Evolutionary conservation across 208 protist genomes (phyloP), one percentile per base, ranked within the genome.

Genomic region (Borovskyia barvae): DNA sequence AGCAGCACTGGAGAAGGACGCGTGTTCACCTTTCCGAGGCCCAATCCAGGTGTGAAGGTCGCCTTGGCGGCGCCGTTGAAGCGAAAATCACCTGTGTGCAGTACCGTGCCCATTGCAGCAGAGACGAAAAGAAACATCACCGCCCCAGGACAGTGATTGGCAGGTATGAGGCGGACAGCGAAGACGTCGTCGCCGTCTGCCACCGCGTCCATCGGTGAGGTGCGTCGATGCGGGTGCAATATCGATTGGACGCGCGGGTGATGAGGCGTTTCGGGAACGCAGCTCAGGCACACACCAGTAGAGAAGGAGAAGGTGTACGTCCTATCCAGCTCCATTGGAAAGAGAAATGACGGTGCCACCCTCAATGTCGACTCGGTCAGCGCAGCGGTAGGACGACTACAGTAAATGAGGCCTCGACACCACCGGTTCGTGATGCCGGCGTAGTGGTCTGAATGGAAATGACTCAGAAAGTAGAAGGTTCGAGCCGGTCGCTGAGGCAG

Each of bases 81-180:
- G n/a, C 94, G 78, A 65, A 98, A 97, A 64, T 98, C 94, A 32
- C 94, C 94, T 0, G 90, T 96, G 63, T 98, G 94, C 19, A 98
- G 49, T 26, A 94, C 75, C 22, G 59, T 78, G 15, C 82, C 80
- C 36, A 85, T 82, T 2, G 56, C 30, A 5, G 65, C 26, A 8
- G 75, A 85, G 5, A 63, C 49, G 57, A 98, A 94, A 4, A 98
- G 45, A 65, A 98, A 72, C 79, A 98, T 94, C 14, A 76, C 89
- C 3, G 92, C 74, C 9, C 88, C 92, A 2, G 94, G 94, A 67
- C 92, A 97, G 77, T 98, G 94, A 57, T 97, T 96, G 0, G 94
- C 91, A 20, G 86, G 74, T 4, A 97, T 62, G 35, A 87, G 55
- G 5, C 53, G 67, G 22, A 92, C 71, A 5, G 74, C 55, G 30